Evolutionary conservation across 73 alveolate species (phyloP).

Genomic region (Loxodes magnus): DNA sequence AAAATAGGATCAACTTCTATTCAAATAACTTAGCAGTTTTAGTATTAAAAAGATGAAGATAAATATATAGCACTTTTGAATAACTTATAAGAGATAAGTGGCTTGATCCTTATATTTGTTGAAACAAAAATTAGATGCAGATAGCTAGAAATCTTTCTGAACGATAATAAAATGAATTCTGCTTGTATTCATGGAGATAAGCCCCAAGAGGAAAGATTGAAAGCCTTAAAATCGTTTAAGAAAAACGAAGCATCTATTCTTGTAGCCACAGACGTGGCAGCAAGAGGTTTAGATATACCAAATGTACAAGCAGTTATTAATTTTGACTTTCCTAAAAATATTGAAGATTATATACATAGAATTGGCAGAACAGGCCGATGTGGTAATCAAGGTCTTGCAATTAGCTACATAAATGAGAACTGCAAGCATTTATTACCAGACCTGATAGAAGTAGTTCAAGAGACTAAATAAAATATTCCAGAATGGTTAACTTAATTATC

Average conservation of each 20-base stretch:
- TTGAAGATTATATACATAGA: constrained; percentile 66
- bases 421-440: not conserved
- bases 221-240: constrained; percentile 56
- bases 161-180: constrained; percentile 45
- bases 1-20: not conserved
- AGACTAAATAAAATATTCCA: not conserved
- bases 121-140: constrained; percentile 68
- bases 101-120: constrained; percentile 65
- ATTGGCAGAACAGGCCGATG: constrained; percentile 97
- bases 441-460: not conserved
- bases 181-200: constrained; percentile 80
- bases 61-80: constrained; percentile 27
- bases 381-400: constrained; percentile 84
- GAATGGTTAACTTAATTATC: not conserved
- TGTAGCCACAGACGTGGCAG: constrained; percentile 87
- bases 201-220: constrained; percentile 59
- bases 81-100: constrained; percentile 22
- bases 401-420: not conserved
- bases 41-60: not conserved
- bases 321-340: constrained; percentile 67
- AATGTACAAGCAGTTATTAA: constrained; percentile 54
- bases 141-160: constrained; percentile 50
- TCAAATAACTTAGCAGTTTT: not conserved
- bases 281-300: constrained; percentile 87
- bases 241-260: constrained; percentile 51